Evolutionary conservation across 306 rosid genomes (phyloP).

Genomic region (Purshia tridentata): DNA sequence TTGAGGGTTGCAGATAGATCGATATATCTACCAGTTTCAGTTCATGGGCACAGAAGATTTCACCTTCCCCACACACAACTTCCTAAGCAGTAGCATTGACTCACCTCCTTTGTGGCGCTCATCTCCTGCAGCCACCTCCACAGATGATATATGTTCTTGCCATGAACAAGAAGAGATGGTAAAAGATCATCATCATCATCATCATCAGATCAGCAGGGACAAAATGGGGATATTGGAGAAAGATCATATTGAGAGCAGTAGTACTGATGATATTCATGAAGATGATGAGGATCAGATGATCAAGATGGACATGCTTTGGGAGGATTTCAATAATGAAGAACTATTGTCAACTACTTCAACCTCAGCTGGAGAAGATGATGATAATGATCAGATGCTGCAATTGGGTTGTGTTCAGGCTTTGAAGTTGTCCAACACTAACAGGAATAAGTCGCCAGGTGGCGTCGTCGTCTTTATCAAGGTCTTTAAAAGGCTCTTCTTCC

Average conservation of each 20-base stretch:
- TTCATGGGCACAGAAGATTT: constrained; percentile 2
- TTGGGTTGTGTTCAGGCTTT: constrained; percentile 12
- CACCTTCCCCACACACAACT: constrained; percentile 13
- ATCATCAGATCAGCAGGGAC: too few species aligned
- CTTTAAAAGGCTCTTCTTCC: constrained; percentile 12
- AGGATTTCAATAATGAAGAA: constrained; percentile 10
- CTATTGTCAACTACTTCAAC: not conserved
- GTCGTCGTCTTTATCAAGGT: not conserved
- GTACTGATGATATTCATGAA: not conserved
- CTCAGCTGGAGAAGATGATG: not conserved
- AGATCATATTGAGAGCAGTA: not conserved
- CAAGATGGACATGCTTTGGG: constrained; percentile 18
- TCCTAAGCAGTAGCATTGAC: not conserved
- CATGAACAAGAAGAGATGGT: not conserved
- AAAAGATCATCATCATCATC: not conserved
- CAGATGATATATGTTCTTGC: not conserved
- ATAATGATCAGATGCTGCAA: not conserved
- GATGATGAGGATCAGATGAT: not conserved
- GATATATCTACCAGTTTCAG: too few species aligned
- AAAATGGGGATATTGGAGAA: not conserved
- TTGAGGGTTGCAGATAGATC: too few species aligned
- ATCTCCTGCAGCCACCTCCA: not conserved
- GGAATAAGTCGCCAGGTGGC: not conserved
- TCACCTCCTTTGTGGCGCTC: constrained; percentile 9
- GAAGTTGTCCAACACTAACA: not conserved